phyloP scores from a whole-genome alignment of 1,139 yeast genomes.

The Magnusiomyces sp. region DNA sequence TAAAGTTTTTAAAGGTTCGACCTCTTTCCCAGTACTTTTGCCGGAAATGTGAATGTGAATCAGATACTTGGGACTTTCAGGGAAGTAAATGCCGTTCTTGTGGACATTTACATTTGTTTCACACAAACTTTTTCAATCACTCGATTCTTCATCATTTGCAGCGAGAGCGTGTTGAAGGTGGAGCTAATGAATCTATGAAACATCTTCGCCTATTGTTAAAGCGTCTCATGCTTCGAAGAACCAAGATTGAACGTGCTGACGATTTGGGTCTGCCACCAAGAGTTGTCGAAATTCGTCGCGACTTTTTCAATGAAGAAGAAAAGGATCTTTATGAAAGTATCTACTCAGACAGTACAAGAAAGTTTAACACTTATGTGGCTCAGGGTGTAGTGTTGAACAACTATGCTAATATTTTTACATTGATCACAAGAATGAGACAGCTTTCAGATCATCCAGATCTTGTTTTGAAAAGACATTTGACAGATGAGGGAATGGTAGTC shows the following conservation, averaged over 20 bases:
- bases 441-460: constrained; percentile 97
- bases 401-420: constrained; percentile 91
- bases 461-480: constrained; percentile 59
- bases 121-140: constrained; percentile 90
- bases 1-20: constrained; percentile 69
- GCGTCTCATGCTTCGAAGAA: constrained; percentile 84
- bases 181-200: constrained; percentile 46
- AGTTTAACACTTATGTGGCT: constrained; percentile 78
- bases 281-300: constrained; percentile 77
- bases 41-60: constrained; percentile 77
- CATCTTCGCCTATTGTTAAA: constrained; percentile 64
- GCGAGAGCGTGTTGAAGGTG: constrained; percentile 64
- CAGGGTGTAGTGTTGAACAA: constrained; percentile 93
- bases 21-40: constrained; percentile 90
- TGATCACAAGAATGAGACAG: constrained; percentile 95
- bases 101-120: constrained; percentile 90
- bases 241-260: constrained; percentile 92
- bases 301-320: constrained; percentile 86
- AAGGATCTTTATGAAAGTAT: constrained; percentile 82
- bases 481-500: constrained; percentile 28
- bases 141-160: constrained; percentile 90
- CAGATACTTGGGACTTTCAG: constrained; percentile 78
- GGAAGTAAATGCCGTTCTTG: constrained; percentile 79
- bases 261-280: constrained; percentile 96
- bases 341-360: constrained; percentile 77